Conservation (phyloP, 78 protist species). For the Dictyostelium discoideum region DNA sequence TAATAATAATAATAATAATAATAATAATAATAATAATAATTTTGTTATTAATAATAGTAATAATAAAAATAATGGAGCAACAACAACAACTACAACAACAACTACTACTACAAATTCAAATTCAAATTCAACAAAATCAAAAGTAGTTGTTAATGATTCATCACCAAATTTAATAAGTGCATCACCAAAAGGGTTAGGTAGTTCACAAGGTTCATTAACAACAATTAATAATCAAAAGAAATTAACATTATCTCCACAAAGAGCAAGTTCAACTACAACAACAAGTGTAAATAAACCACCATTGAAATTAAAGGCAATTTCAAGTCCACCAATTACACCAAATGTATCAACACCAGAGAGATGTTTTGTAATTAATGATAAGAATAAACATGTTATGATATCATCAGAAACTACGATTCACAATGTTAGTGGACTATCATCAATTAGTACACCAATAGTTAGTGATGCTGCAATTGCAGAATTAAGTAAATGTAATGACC, state of each 20-base stretch:
- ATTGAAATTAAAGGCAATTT: slow-evolving; percentile 1
- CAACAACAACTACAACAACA: not conserved
- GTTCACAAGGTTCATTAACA: not conserved
- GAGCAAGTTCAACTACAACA: not conserved
- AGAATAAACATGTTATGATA: not conserved
- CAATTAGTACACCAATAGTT: not conserved
- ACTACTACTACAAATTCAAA: too few species aligned
- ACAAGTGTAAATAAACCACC: not conserved
- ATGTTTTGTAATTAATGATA: not conserved
- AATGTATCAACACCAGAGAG: slow-evolving; percentile 3
- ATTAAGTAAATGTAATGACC: not conserved
- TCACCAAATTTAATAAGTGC: not conserved
- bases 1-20: too few species aligned
- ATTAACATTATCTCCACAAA: not conserved
- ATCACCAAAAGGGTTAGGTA: not conserved
- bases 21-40: not conserved
- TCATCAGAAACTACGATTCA: not conserved
- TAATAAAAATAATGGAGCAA: too few species aligned
- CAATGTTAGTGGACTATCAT: not conserved
- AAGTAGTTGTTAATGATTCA: not conserved
- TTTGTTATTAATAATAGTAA: too few species aligned
- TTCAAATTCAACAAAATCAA: not conserved
- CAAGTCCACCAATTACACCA: not conserved
- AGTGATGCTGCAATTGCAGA: not conserved
- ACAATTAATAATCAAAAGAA: not conserved